Evolutionary conservation across 2,329 filamentous ascomycete species (phyloP), one percentile per base, ranked within the genome.

Genomic region (Didymella exigua): DNA sequence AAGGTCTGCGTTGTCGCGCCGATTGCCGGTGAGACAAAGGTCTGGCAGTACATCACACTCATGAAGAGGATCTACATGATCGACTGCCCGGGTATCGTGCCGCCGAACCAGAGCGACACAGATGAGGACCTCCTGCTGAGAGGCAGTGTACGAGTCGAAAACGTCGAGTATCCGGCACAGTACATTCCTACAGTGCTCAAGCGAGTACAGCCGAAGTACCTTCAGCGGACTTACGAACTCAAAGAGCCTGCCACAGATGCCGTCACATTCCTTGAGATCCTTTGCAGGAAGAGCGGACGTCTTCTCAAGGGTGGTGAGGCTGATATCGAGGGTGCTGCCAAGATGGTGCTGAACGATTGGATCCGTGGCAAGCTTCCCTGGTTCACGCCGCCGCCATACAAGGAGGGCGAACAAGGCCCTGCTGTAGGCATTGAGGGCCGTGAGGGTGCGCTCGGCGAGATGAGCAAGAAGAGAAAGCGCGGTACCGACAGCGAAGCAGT

Each of bases 261-360:
- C 14, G 87, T 89, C 13, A 87, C 93, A 58, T 96, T 99, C 67
- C 80, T 99, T 1, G 93, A 96, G 69, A 79, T 91, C 24, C 81
- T 99, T 2, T 93, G 93, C 8, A 83, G 93, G 53, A 98, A 97
- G 75, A 87, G 87, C 54, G 95, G 95, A 14, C 84, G 93, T 65
- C 78, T 99, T 18, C 79, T 98, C 14, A 92, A 91, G 72, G 93
- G 91, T 54, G 95, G 93, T n/a, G 95, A 98, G 74, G 89, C 93
- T 4, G 95, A 99, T 74, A 79, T 97, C 50, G 93, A 98, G 67
- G 92, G 93, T 67, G 92, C 96, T 42, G 95, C 95, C 1, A 96
- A 96, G 77, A 96, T 96, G 86, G 89, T 99, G 0, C 79, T 99
- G 56, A 98, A 96, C 68, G 95, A 99, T 71, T 99, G 98, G 73